phyloP scores from a whole-genome alignment of 495 filamentous ascomycete genomes.

The Glonium stellatum region DNA sequence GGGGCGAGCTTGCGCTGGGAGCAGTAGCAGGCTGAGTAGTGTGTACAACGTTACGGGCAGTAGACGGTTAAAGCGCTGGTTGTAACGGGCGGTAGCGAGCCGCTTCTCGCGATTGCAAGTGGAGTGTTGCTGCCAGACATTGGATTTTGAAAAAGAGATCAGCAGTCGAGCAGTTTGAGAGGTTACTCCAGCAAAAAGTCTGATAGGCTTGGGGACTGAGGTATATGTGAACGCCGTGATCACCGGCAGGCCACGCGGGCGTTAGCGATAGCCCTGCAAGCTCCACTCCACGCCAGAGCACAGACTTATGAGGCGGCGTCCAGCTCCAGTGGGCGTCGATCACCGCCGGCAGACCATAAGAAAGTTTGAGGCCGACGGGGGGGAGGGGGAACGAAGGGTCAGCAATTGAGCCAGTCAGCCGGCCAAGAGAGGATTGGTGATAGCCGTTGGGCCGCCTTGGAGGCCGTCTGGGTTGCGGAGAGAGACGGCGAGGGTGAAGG shows the following conservation, averaged over 20 bases:
- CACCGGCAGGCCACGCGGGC: not conserved
- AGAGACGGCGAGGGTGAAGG: not conserved
- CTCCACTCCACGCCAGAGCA: not conserved
- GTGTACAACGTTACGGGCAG: not conserved
- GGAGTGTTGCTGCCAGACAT: constrained; percentile 24
- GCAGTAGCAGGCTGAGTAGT: constrained; percentile 2
- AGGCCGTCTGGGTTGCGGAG: too few relatives aligned
- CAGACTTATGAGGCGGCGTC: not conserved
- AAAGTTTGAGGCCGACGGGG: not conserved
- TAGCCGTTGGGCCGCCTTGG: not conserved
- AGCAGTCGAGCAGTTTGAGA: not conserved
- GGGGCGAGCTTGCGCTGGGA: not conserved
- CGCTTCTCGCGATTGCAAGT: constrained; percentile 22
- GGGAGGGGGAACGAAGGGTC: not conserved
- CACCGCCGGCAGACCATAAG: not conserved
- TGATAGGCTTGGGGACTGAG: not conserved
- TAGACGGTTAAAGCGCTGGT: not conserved
- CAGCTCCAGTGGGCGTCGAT: not conserved
- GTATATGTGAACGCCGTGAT: not conserved
- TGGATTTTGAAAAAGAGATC: constrained; percentile 2
- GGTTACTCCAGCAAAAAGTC: not conserved
- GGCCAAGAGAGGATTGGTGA: not conserved
- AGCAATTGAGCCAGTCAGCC: not conserved
- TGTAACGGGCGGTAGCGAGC: constrained; percentile 19
- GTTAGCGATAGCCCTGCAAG: not conserved